These are phyloP conservation scores for Volutella citrinella DNA, from an alignment of 2,329 filamentous ascomycete species.

Conservation along the genomic window DNA sequence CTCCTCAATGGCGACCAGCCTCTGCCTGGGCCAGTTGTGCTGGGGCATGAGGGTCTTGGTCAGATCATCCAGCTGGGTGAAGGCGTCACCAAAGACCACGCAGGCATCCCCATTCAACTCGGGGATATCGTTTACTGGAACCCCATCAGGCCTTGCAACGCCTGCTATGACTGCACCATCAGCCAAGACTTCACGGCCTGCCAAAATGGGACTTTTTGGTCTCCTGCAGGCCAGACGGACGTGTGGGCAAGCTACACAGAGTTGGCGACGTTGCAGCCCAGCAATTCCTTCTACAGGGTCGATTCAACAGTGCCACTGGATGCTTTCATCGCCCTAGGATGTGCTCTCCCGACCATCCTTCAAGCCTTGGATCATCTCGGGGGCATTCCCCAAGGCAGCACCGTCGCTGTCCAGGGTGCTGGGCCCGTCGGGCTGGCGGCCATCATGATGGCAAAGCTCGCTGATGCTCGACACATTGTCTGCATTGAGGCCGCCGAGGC, in stretches of 20 bases:
- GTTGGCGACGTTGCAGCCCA: slow-evolving; percentile 1
- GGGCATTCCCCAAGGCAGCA: slow-evolving; percentile 1
- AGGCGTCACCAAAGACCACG: slow-evolving; percentile 2
- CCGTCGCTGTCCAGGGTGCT: slow-evolving; percentile 1
- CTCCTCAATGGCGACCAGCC: slow-evolving; percentile 1
- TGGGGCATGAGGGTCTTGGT: slow-evolving; percentile 3
- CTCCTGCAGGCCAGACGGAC: slow-evolving; percentile 2
- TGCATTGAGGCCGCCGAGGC: background rate
- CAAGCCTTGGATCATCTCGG: slow-evolving; percentile 4
- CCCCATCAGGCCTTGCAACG: slow-evolving; percentile 4
- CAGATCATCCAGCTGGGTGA: slow-evolving; percentile 3
- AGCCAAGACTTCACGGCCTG: slow-evolving; percentile 5
- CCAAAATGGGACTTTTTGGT: slow-evolving; percentile 2
- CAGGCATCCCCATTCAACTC: slow-evolving; percentile 1
- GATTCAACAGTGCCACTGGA: slow-evolving; percentile 1
- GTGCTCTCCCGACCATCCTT: slow-evolving; percentile 1
- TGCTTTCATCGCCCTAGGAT: slow-evolving; percentile 2
- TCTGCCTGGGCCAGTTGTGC: slow-evolving; percentile 1
- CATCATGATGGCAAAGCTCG: slow-evolving; percentile 4
- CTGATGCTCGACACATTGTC: slow-evolving; percentile 1
- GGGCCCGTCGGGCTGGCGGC: slow-evolving; percentile 1
- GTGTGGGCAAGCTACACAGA: slow-evolving; percentile 4
- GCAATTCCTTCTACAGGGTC: slow-evolving; percentile 3
- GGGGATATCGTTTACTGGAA: slow-evolving; percentile 2
- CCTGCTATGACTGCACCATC: slow-evolving; percentile 4